Percentiles rank a stretch among this genome's conserved stretches.
Evolutionary conservation across 1,139 yeast genomes (phyloP).

Genomic region (Zygosaccharomyces pseudobailii): DNA sequence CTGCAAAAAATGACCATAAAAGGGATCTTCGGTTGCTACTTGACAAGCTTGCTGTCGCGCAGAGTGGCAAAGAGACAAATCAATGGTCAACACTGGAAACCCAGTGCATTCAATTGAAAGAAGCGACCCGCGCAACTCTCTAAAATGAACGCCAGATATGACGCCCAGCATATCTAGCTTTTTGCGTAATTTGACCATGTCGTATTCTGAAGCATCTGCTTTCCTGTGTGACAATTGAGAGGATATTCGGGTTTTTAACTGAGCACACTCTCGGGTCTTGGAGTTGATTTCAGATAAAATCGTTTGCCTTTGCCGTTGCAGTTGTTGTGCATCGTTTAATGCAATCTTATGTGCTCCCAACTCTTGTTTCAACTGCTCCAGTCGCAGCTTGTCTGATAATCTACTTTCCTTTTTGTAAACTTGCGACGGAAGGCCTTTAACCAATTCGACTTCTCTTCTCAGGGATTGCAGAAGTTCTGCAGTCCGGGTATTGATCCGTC

Average conservation of each 20-base stretch:
- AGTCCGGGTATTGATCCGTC: slow-evolving; percentile 41
- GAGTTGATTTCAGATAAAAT: neutral
- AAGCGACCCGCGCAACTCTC: slow-evolving; percentile 15
- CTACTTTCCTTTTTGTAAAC: slow-evolving; percentile 16
- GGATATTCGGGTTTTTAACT: slow-evolving; percentile 14
- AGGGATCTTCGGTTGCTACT: neutral
- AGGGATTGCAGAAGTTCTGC: slow-evolving; percentile 44
- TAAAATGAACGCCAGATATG: slow-evolving; percentile 25
- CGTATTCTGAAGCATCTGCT: slow-evolving; percentile 19
- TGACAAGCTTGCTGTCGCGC: neutral
- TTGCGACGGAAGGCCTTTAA: slow-evolving; percentile 40
- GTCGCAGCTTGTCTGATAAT: slow-evolving; percentile 32
- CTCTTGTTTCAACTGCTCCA: slow-evolving; percentile 24
- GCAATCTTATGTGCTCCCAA: slow-evolving; percentile 4
- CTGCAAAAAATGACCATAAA: slow-evolving; percentile 2
- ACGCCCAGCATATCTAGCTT: slow-evolving; percentile 20
- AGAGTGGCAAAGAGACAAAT: slow-evolving; percentile 5
- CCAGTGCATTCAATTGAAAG: neutral
- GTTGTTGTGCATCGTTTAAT: slow-evolving; percentile 1
- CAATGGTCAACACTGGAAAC: slow-evolving; percentile 5
- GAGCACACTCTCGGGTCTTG: neutral
- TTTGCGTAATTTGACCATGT: slow-evolving; percentile 17
- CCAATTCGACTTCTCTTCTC: slow-evolving; percentile 45
- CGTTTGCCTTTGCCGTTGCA: neutral
- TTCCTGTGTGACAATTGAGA: slow-evolving; percentile 1